Base-by-base conservation (phyloP, 495 filamentous ascomycete species). In the Xeromyces bisporus region DNA sequence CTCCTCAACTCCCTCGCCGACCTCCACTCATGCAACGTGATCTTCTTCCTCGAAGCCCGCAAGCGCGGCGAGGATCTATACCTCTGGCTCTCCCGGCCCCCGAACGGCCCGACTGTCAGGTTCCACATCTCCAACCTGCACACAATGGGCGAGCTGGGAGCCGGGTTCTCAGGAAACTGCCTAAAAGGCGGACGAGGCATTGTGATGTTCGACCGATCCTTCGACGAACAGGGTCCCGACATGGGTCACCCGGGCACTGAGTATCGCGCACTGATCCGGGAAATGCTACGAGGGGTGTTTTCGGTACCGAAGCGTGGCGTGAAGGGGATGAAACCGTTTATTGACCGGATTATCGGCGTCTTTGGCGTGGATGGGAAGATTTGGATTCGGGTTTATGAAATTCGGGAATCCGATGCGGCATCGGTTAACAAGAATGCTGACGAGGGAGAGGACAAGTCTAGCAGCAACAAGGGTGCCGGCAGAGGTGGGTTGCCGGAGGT, bases 21-120 rank as follows among this genome's bases (percentile, higher is more conserved):
- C 42, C 71, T 99, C 12, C 92, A 94, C 66, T 96, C 93, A 42
- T 94, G 87, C 72, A 99, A 99, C 59, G 89, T 94, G 54, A 75
- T 96, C 31, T 67, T 93, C 38, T 99, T 93, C 59, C 89, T 94
- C 51, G 89, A 97, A 60, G 89, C 85, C 32, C 65, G 84, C 38
- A 97, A 96, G 57, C 58, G 54, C 23, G 83, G 81, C 23, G 77
- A 91, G 51, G 89, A 96, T 65, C 58, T 91, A 20, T 97, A 93
- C 51, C 66, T 87, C 26, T 93, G 87, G 87, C 68, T 94, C 48
- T 71, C 78, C 55, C 91, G 91, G 47, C 77, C 84, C 2, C 89
- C 89, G 6, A 99, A 99, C 48, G 89, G 89, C 0, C 89, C 87
- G 3, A 93, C 86, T 0, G 70, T 92, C 38, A 94, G 93, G 60